Evolutionary conservation across 176 grass and related monocot genomes (phyloP).

Genomic region (Hyparrhenia diplandra): DNA sequence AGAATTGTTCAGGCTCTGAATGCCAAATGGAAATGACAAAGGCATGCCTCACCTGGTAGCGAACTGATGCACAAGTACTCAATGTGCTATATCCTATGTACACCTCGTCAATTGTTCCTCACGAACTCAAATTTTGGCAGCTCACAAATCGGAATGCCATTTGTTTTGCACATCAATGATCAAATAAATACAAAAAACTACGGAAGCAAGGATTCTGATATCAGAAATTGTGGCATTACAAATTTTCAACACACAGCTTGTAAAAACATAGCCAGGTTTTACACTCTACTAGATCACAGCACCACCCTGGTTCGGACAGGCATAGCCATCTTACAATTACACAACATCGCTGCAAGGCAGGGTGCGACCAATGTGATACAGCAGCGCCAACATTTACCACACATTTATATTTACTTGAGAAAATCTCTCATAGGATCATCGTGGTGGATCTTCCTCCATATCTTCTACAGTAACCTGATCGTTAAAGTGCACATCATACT

Average conservation of each 20-base stretch:
- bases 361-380: background rate
- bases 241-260: background rate
- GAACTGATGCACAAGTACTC: no score
- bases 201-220: background rate
- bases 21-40: no score
- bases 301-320: background rate
- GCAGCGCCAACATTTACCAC: background rate
- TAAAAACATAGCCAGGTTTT: background rate
- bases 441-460: constrained; percentile 73
- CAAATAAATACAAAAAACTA: background rate
- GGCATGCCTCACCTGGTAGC: no score
- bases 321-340: background rate
- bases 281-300: background rate
- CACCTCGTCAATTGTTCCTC: background rate
- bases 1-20: no score
- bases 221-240: background rate
- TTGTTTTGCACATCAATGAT: background rate
- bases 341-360: background rate
- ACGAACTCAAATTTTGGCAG: background rate
- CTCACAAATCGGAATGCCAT: background rate
- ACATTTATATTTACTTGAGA: constrained; percentile 27
- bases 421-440: constrained; percentile 97
- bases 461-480: constrained; percentile 89
- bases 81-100: no score
- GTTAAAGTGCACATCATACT: constrained; percentile 91